Conservation (phyloP, 2,329 filamentous ascomycete species). For the Diplodia scrobiculata region DNA sequence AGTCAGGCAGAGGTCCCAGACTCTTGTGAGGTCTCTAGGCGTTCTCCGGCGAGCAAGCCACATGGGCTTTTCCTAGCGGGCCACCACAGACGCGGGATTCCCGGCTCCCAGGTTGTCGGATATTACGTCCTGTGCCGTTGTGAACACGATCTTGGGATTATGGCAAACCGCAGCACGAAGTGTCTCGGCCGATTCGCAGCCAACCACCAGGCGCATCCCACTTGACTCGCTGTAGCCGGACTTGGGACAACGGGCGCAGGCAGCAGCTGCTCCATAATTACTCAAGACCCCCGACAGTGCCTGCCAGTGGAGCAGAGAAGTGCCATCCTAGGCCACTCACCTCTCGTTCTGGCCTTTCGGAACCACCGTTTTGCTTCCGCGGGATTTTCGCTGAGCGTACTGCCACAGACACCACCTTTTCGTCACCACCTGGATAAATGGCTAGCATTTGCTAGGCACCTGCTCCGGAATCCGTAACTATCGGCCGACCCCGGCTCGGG, state of each 20-base stretch:
- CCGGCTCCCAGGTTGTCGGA: constrained; percentile 10
- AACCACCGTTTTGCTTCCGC: background rate
- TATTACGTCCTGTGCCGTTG: constrained; percentile 5
- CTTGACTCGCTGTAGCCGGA: background rate
- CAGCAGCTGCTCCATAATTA: constrained; percentile 19
- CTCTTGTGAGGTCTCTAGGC: constrained; percentile 1
- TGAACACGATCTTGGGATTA: background rate
- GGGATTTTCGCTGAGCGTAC: constrained; percentile 3
- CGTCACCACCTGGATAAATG: background rate
- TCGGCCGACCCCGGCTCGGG: constrained; percentile 17
- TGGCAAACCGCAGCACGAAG: constrained; percentile 6
- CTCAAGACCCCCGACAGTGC: background rate
- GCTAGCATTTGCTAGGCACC: background rate
- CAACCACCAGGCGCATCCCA: background rate
- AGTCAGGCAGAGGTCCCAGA: constrained; percentile 7
- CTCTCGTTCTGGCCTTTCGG: constrained; percentile 1
- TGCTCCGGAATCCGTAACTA: constrained; percentile 15
- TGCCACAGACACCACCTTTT: background rate
- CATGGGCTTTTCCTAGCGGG: background rate
- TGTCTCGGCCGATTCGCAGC: constrained; percentile 8
- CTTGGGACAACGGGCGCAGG: background rate
- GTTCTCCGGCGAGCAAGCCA: background rate
- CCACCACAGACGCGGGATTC: constrained; percentile 4
- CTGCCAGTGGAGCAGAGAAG: constrained; percentile 4
- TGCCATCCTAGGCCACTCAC: background rate